Conservation (phyloP, 345 rosid species). For the Draba incana region DNA sequence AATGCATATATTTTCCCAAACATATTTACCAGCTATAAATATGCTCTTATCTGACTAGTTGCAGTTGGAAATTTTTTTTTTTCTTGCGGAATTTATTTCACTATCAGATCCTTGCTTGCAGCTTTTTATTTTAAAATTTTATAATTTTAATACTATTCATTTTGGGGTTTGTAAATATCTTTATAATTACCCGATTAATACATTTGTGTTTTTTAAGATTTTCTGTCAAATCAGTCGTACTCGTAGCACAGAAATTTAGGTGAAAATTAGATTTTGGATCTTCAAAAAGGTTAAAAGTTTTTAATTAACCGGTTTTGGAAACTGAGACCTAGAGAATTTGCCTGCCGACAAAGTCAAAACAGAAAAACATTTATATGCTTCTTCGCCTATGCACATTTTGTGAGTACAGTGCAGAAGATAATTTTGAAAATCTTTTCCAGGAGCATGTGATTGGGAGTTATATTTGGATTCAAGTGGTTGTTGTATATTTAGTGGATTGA, state of each 20-base stretch:
- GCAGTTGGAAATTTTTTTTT: too few species aligned
- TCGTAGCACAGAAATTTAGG: not conserved
- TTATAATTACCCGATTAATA: not conserved
- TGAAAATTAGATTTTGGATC: not conserved
- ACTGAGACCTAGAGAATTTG: not conserved
- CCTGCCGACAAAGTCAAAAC: not conserved
- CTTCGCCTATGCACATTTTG: too few species aligned
- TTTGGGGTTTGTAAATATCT: not conserved
- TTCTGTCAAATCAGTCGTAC: not conserved
- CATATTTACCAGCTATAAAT: too few species aligned
- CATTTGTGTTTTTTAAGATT: not conserved
- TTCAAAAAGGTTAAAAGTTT: not conserved
- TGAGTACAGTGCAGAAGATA: too few species aligned
- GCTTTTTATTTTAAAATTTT: not conserved
- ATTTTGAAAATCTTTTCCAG: too few species aligned
- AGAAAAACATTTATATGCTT: too few species aligned
- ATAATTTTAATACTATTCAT: not conserved
- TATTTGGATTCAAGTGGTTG: too few species aligned
- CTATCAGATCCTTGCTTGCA: slow-evolving; percentile 26
- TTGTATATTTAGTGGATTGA: too few species aligned
- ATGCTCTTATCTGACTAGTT: slow-evolving; percentile 19
- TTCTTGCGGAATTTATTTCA: too few species aligned
- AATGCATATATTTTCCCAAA: too few species aligned
- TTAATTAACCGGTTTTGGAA: not conserved
- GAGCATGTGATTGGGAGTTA: too few species aligned